Conservation (phyloP, 768 basidiomycete genomes). For the Rhizopogon roseolus region DNA sequence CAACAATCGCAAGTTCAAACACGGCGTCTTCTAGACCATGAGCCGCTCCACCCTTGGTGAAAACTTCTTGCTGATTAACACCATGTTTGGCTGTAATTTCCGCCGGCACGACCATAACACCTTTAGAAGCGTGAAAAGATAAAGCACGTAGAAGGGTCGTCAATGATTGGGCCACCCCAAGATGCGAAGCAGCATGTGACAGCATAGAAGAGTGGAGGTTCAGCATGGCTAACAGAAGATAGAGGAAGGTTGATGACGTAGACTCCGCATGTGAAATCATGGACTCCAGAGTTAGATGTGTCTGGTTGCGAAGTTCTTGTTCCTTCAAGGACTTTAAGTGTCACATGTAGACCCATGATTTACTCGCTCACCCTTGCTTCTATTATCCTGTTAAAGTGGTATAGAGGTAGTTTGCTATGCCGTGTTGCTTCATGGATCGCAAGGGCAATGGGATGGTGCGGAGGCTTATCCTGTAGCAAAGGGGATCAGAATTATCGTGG, state of each 20-base stretch:
- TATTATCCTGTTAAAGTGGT: slow-evolving; percentile 79
- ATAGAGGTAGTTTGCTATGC: slow-evolving; percentile 49
- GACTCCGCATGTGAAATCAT: slow-evolving; percentile 73
- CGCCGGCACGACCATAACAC: slow-evolving; percentile 72
- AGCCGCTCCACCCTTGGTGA: slow-evolving; percentile 48
- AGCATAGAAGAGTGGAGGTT: slow-evolving; percentile 49
- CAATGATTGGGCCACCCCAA: slow-evolving; percentile 71
- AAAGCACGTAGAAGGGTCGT: slow-evolving; percentile 69
- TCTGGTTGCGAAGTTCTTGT: slow-evolving; percentile 57
- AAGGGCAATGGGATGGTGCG: slow-evolving; percentile 75
- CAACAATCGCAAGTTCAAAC: slow-evolving; percentile 76
- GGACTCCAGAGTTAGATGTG: slow-evolving; percentile 63
- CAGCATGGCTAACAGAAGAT: slow-evolving; percentile 68
- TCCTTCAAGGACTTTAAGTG: slow-evolving; percentile 39
- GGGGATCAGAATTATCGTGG: slow-evolving; percentile 9
- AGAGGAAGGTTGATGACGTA: slow-evolving; percentile 74
- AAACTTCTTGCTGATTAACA: slow-evolving; percentile 77
- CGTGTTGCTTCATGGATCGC: slow-evolving; percentile 59
- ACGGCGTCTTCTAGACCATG: slow-evolving; percentile 71
- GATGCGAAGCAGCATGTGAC: slow-evolving; percentile 78
- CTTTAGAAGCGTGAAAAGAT: slow-evolving; percentile 69
- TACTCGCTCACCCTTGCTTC: slow-evolving; percentile 67
- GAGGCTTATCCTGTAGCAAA: slow-evolving; percentile 58
- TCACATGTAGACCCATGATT: background rate
- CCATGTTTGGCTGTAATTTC: slow-evolving; percentile 77